Evolutionary conservation across 2,329 filamentous ascomycete species (phyloP).

Genomic region (Uncinocarpus reesii): DNA sequence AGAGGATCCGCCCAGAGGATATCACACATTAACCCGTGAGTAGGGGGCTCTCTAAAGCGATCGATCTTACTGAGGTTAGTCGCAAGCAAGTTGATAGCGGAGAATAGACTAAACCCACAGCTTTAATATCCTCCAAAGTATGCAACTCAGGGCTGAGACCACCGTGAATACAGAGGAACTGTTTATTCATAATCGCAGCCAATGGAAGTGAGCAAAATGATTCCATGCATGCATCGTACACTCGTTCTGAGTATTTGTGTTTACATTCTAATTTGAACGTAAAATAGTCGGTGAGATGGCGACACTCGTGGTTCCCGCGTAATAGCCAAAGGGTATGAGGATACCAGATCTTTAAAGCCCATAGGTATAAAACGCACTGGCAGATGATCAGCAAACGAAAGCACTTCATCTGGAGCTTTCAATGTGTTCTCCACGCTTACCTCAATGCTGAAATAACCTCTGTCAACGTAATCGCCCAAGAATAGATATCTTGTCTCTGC

Average conservation of each 20-base stretch:
- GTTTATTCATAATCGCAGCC: slow-evolving; percentile 99
- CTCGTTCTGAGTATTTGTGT: slow-evolving; percentile 93
- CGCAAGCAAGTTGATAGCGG: neutral
- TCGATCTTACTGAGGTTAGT: slow-evolving; percentile 57
- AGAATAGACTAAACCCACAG: slow-evolving; percentile 44
- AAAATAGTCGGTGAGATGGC: slow-evolving; percentile 98
- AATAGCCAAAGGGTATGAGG: slow-evolving; percentile 94
- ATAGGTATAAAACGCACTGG: slow-evolving; percentile 87
- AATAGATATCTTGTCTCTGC: slow-evolving; percentile 95
- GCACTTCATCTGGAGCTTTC: neutral
- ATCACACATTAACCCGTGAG: slow-evolving; percentile 96
- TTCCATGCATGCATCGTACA: slow-evolving; percentile 98
- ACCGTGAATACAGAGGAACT: slow-evolving; percentile 96
- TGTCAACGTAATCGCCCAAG: slow-evolving; percentile 93
- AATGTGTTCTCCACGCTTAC: slow-evolving; percentile 31
- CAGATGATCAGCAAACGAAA: slow-evolving; percentile 24
- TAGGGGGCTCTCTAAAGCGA: slow-evolving; percentile 93
- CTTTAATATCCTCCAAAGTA: slow-evolving; percentile 87
- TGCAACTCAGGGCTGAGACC: slow-evolving; percentile 92
- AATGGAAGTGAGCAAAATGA: slow-evolving; percentile 91
- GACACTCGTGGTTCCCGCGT: slow-evolving; percentile 95
- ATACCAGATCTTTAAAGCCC: slow-evolving; percentile 98
- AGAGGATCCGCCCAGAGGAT: slow-evolving; percentile 97
- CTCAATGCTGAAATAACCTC: slow-evolving; percentile 98
- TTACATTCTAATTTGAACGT: slow-evolving; percentile 99